A percentile compares a stretch with the other conserved stretches of the same genome.
Conservation (phyloP, 148 eudicot genomes). For the Arctostaphylos glauca region DNA sequence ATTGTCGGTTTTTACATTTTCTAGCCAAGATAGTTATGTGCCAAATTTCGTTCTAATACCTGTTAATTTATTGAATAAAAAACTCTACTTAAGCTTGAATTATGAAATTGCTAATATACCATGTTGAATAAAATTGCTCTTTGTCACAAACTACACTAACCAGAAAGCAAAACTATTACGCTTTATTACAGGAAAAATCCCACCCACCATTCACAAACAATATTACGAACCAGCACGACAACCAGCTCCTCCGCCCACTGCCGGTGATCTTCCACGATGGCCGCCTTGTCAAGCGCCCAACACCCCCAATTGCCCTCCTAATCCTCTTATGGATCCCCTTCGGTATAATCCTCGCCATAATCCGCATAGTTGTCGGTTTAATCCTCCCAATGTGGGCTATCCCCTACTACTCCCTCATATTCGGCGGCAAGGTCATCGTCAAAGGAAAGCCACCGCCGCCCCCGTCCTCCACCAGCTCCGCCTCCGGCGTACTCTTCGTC, state of each 20-base stretch:
- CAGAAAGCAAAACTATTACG: neutral
- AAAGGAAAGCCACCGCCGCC: conserved; percentile 75
- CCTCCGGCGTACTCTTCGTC: conserved; percentile 69
- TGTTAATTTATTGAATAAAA: too few relatives aligned
- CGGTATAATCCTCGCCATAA: conserved; percentile 55
- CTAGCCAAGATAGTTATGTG: too few relatives aligned
- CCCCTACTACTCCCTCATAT: conserved; percentile 45
- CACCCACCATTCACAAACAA: conserved; percentile 41
- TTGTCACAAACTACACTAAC: neutral
- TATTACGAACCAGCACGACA: conserved; percentile 3
- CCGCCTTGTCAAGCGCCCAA: conserved; percentile 73
- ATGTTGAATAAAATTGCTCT: too few relatives aligned
- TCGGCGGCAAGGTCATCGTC: conserved; percentile 66
- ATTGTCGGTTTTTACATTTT: too few relatives aligned
- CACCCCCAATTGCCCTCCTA: conserved; percentile 57
- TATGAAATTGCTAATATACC: too few relatives aligned
- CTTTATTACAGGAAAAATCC: conserved; percentile 35
- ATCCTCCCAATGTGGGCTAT: conserved; percentile 60
- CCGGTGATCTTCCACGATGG: conserved; percentile 99
- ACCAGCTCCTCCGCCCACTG: conserved; percentile 47
- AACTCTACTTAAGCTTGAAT: too few relatives aligned
- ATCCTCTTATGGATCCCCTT: conserved; percentile 79
- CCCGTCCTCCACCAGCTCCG: conserved; percentile 34
- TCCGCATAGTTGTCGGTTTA: conserved; percentile 53
- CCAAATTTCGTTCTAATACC: too few relatives aligned